These are phyloP conservation scores for Viola pubescens DNA, from an alignment of 441 rosid genomes.

Conservation along the genomic window DNA sequence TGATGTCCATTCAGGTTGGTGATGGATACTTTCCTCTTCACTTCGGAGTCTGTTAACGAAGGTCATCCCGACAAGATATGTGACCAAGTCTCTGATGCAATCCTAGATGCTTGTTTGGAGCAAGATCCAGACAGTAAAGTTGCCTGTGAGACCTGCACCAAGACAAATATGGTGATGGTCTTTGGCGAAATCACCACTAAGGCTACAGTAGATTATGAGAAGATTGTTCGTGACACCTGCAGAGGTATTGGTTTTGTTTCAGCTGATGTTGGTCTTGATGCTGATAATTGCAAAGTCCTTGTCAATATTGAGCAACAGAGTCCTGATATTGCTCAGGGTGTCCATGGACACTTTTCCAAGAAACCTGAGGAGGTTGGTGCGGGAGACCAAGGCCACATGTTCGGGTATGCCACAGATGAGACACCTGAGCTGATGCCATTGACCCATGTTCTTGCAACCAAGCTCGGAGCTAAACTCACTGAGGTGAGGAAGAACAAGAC, in stretches of 20 bases:
- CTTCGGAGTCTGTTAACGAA: conserved; percentile 61
- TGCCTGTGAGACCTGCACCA: conserved; percentile 60
- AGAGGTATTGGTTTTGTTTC: conserved; percentile 49
- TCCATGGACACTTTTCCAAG: conserved; percentile 56
- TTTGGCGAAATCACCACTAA: conserved; percentile 64
- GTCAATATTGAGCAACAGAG: conserved; percentile 62
- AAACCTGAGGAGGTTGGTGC: conserved; percentile 56
- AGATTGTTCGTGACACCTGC: conserved; percentile 54
- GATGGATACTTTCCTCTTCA: conserved; percentile 65
- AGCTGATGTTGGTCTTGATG: conserved; percentile 52
- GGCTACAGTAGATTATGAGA: conserved; percentile 52
- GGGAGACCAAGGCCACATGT: conserved; percentile 65
- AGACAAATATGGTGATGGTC: conserved; percentile 60
- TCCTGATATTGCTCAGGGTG: conserved; percentile 55
- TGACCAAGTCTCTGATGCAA: conserved; percentile 65
- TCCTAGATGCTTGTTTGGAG: conserved; percentile 58
- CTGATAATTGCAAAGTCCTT: conserved; percentile 56
- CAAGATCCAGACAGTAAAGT: conserved; percentile 68
- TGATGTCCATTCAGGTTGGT: neutral
- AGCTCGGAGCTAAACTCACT: conserved; percentile 58
- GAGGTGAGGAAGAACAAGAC: conserved; percentile 48
- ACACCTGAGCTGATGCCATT: conserved; percentile 63
- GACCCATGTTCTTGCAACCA: conserved; percentile 57
- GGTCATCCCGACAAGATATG: conserved; percentile 71
- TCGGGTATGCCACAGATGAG: conserved; percentile 63